phyloP scores from a whole-genome alignment of 2,329 filamentous ascomycete genomes.

The Ophiognomonia clavigignenti-juglandacearum region DNA sequence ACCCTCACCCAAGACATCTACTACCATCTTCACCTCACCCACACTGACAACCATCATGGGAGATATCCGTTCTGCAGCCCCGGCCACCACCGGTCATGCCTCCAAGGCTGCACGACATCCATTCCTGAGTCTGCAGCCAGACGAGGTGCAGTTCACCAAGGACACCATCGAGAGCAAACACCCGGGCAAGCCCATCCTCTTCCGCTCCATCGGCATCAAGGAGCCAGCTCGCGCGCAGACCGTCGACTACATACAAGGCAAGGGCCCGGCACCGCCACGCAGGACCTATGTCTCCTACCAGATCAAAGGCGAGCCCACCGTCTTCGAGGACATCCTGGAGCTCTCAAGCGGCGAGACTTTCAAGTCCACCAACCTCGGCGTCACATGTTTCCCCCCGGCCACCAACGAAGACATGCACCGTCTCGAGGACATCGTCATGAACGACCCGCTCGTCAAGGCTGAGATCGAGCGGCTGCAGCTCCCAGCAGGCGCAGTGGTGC shows the following conservation, averaged over 20 bases:
- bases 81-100: too few relatives aligned
- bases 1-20: too few relatives aligned
- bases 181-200: neutral
- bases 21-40: too few relatives aligned
- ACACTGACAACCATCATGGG: too few relatives aligned
- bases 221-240: conserved; percentile 4
- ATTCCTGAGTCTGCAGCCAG: conserved; percentile 10
- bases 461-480: conserved; percentile 6
- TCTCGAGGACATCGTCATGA: conserved; percentile 4
- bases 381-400: conserved; percentile 6
- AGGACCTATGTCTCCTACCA: conserved; percentile 11
- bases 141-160: conserved; percentile 7
- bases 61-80: too few relatives aligned
- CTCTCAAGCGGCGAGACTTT: conserved; percentile 1
- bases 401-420: conserved; percentile 12
- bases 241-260: conserved; percentile 5
- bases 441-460: conserved; percentile 3
- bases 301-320: conserved; percentile 4
- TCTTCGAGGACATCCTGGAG: conserved; percentile 7
- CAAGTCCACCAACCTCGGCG: conserved; percentile 2
- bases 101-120: conserved; percentile 2
- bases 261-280: conserved; percentile 2
- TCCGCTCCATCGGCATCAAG: conserved; percentile 8
- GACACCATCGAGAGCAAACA: conserved; percentile 6
- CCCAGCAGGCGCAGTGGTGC: conserved; percentile 4